Percentiles rank a stretch among this genome's conserved stretches.
Evolutionary conservation across 208 protist species (phyloP).

Genomic region (Wallacemonas sp.): DNA sequence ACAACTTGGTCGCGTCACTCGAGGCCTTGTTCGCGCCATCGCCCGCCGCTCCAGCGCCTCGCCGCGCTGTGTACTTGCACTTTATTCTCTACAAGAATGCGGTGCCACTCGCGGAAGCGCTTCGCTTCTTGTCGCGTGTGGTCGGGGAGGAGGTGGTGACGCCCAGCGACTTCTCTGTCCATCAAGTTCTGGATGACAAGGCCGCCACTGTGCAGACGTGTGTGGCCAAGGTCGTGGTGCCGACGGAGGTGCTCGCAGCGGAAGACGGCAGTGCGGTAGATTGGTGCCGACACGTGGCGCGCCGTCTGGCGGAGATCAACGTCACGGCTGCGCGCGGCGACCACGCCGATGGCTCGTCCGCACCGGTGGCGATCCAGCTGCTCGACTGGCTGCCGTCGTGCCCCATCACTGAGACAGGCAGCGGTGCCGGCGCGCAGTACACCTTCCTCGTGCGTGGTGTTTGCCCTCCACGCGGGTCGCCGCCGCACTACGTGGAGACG

Average conservation of each 20-base stretch:
- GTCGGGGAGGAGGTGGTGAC: conserved; percentile 9
- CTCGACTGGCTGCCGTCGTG: conserved; percentile 29
- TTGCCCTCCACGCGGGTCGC: conserved; percentile 20
- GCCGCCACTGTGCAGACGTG: conserved; percentile 59
- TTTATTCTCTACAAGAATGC: conserved; percentile 66
- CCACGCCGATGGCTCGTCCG: conserved; percentile 18
- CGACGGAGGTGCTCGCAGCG: not conserved
- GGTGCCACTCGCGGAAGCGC: conserved; percentile 33
- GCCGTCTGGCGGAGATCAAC: conserved; percentile 24
- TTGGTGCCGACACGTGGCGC: conserved; percentile 30
- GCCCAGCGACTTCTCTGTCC: conserved; percentile 22
- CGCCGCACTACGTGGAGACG: conserved; percentile 32
- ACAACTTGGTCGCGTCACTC: conserved; percentile 11
- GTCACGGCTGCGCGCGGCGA: conserved; percentile 1
- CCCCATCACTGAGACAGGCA: not conserved
- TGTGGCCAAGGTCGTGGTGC: conserved; percentile 32
- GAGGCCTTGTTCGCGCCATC: conserved; percentile 1
- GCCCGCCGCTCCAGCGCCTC: not conserved
- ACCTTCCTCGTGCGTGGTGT: conserved; percentile 67
- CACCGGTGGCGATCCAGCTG: conserved; percentile 33
- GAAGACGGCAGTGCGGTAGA: conserved; percentile 24
- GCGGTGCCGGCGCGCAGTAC: conserved; percentile 55
- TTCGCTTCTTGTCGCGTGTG: conserved; percentile 25
- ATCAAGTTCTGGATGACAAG: conserved; percentile 18
- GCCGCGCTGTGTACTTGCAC: conserved; percentile 39